Conservation (phyloP, 2,329 filamentous ascomycete species). For the Dendryphion nanum region DNA sequence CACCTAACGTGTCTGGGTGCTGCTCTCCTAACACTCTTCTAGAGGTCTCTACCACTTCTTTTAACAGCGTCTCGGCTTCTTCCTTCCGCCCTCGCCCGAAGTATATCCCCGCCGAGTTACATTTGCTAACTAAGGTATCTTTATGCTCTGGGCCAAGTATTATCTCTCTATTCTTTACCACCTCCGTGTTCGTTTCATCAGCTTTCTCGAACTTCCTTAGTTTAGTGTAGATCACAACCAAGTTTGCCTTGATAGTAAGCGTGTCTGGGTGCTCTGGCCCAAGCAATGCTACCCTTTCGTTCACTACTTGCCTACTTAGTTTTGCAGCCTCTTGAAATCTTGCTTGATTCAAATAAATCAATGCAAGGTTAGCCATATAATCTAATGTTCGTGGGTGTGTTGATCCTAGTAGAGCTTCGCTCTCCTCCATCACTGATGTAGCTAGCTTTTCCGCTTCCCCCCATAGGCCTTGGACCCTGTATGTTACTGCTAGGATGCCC, state of each 20-base stretch:
- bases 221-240: too few species aligned
- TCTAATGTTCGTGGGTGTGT: background rate
- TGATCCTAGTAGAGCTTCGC: background rate
- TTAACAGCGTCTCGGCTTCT: background rate
- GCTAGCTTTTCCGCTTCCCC: background rate
- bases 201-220: too few species aligned
- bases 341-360: background rate
- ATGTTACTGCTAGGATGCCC: background rate
- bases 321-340: background rate
- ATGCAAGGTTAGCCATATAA: background rate
- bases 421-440: constrained; percentile 3
- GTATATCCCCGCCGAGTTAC: background rate
- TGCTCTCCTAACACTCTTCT: background rate
- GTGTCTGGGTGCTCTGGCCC: background rate
- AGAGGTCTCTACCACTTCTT: background rate
- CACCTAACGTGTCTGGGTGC: background rate
- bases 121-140: background rate
- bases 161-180: background rate
- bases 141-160: background rate
- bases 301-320: background rate
- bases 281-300: background rate
- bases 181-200: too few species aligned
- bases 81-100: background rate
- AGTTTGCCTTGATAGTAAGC: background rate
- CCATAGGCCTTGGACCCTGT: background rate